Conservation (phyloP, 352 stramenopile genomes). For the Poterioochromonas sp. region DNA sequence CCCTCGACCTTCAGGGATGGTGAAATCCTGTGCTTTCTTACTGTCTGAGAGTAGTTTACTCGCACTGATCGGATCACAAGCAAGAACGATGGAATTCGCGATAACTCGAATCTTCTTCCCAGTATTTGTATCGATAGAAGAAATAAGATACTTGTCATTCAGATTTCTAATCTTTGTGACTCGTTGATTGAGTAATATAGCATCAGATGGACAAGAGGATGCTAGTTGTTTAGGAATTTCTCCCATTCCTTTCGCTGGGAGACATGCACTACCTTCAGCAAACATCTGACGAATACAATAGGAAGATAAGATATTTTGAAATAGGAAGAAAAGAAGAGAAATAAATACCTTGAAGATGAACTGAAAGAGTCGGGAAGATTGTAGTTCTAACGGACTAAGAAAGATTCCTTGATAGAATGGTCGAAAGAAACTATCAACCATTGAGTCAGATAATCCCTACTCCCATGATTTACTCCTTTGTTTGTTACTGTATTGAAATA, state of each 20-base stretch:
- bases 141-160: too few relatives aligned
- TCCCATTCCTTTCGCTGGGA: slow-evolving; percentile 59
- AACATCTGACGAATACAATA: slow-evolving; percentile 1
- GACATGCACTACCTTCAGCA: slow-evolving; percentile 50
- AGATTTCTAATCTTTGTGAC: too few relatives aligned
- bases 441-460: slow-evolving; percentile 51
- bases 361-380: slow-evolving; percentile 66
- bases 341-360: slow-evolving; percentile 70
- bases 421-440: slow-evolving; percentile 60
- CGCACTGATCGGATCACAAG: too few relatives aligned
- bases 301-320: neutral
- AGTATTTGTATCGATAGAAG: too few relatives aligned
- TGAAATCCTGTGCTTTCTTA: too few relatives aligned
- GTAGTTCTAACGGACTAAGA: slow-evolving; percentile 54
- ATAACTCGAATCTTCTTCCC: too few relatives aligned
- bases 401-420: slow-evolving; percentile 71
- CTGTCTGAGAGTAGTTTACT: too few relatives aligned
- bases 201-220: slow-evolving; percentile 46
- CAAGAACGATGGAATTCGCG: too few relatives aligned
- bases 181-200: slow-evolving; percentile 35
- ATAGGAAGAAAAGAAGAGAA: neutral
- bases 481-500: neutral
- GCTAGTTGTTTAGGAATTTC: slow-evolving; percentile 54
- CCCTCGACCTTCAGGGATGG: neutral
- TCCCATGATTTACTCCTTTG: slow-evolving; percentile 45